A percentile compares a stretch with the other conserved stretches of the same genome.
Evolutionary conservation across 768 basidiomycete species (phyloP).

Genomic region (Tulasnella sp.): DNA sequence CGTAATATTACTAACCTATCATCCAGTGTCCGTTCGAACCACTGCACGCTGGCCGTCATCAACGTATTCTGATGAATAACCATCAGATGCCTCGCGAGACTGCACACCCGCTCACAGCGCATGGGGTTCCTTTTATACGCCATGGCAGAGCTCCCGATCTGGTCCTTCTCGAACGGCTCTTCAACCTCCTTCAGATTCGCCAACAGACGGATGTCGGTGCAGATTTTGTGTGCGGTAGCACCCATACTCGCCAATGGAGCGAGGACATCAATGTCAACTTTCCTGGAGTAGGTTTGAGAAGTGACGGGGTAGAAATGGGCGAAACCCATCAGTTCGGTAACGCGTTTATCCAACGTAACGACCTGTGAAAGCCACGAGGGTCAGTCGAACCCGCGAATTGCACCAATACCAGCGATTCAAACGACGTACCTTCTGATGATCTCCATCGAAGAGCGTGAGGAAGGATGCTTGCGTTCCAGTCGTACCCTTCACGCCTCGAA

Average conservation of each 20-base stretch:
- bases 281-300: conserved; percentile 96
- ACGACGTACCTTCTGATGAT: conserved; percentile 69
- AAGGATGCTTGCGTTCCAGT: conserved; percentile 98
- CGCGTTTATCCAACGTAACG: conserved; percentile 74
- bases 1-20: conserved; percentile 51
- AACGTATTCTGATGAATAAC: conserved; percentile 90
- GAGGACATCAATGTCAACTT: conserved; percentile 90
- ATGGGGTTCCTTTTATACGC: conserved; percentile 99
- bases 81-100: conserved; percentile 92
- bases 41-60: conserved; percentile 90
- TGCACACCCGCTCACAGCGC: conserved; percentile 93
- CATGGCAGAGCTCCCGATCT: conserved; percentile 97
- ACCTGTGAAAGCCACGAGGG: conserved; percentile 41
- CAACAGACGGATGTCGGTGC: conserved; percentile 85
- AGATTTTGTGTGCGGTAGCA: conserved; percentile 95
- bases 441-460: conserved; percentile 84
- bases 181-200: conserved; percentile 98
- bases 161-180: conserved; percentile 97
- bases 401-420: background rate
- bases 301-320: conserved; percentile 94
- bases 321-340: conserved; percentile 88
- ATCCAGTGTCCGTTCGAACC: conserved; percentile 97
- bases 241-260: conserved; percentile 82
- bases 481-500: conserved; percentile 98
- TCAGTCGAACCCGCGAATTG: too few relatives aligned